Conservation (phyloP, 129 eudicot genomes). For the Glebionis coronaria region DNA sequence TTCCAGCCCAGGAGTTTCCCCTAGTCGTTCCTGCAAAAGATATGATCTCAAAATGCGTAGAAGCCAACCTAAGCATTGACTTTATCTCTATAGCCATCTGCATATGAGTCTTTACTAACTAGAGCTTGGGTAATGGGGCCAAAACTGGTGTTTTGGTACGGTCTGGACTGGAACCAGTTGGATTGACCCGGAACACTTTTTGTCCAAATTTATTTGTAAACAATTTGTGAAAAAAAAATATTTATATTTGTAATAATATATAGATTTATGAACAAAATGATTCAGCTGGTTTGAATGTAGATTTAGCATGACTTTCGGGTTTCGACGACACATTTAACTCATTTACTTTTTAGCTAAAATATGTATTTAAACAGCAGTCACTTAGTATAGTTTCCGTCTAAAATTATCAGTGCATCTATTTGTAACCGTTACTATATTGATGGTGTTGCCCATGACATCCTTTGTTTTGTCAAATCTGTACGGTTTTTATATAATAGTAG, state of each 20-base stretch:
- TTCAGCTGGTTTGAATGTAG: too few relatives aligned
- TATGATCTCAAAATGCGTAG: neutral
- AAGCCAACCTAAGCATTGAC: neutral
- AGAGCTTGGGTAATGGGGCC: too few relatives aligned
- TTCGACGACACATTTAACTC: too few relatives aligned
- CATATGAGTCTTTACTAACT: too few relatives aligned
- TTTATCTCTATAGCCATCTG: neutral
- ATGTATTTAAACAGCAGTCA: neutral
- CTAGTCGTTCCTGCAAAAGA: conserved; percentile 53
- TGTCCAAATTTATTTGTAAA: neutral
- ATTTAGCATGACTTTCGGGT: too few relatives aligned
- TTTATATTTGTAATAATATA: too few relatives aligned
- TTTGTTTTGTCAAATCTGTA: conserved; percentile 1
- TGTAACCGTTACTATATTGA: neutral
- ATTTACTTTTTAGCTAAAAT: neutral
- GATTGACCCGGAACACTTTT: neutral
- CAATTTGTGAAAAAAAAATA: too few relatives aligned
- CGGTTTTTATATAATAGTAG: neutral
- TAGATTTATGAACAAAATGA: too few relatives aligned
- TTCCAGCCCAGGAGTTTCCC: conserved; percentile 54
- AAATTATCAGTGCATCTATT: neutral
- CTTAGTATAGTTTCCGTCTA: neutral
- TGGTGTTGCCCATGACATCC: neutral
- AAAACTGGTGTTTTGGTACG: too few relatives aligned
- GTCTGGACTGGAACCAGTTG: too few relatives aligned